Base-by-base conservation (phyloP, 106 monocot genomes). In the Acorus calamus region DNA sequence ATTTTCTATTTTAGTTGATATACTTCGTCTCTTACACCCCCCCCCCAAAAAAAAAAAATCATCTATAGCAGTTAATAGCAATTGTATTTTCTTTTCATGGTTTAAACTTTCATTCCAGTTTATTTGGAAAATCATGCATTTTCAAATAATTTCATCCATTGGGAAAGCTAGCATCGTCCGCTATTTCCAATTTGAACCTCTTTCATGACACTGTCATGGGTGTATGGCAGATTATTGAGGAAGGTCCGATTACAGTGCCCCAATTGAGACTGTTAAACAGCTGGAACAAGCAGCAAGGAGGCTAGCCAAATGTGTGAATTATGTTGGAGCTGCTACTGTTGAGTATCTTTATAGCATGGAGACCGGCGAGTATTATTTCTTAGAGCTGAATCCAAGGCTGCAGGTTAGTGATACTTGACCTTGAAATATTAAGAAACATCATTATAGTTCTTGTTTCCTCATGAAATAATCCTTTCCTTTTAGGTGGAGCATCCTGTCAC, bases 301-400 rank as follows among this genome's bases (percentile, higher is more conserved):
- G 72, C 85, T 98, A 60, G 98, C 92, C 54, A 98, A 88, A 53
- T 80, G 78, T 78, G 98, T 98, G 46, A 81, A 71, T 10, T 98
- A 98, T 75, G 92, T 98, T 67, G 98, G 98, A 65, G 98, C 92
- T 73, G 98, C 98, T 43, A 98, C 98, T 45, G 98, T 98, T 50
- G 98, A 98, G 63, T 98, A 98, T 83, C 85, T 98, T 60, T 98
- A 83, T 75, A 86, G 98, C 71, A 98, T 98, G 98, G 98, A 98
- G 50, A 85, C 98, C 8, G 92, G 98, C 44, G 92, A 98, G 67
- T 98, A 85, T 61, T 98, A 88, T 77, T 98, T 98, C 56, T 76
- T 98, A 49, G 98, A 98, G 71, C 87, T 98, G 46, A 98, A 98
- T 59, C 98, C 98, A 56, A 73, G 98, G 28, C 66, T 98, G 59